Evolutionary conservation across 345 rosid genomes (phyloP).

Genomic region (Rhodamnia rubescens): DNA sequence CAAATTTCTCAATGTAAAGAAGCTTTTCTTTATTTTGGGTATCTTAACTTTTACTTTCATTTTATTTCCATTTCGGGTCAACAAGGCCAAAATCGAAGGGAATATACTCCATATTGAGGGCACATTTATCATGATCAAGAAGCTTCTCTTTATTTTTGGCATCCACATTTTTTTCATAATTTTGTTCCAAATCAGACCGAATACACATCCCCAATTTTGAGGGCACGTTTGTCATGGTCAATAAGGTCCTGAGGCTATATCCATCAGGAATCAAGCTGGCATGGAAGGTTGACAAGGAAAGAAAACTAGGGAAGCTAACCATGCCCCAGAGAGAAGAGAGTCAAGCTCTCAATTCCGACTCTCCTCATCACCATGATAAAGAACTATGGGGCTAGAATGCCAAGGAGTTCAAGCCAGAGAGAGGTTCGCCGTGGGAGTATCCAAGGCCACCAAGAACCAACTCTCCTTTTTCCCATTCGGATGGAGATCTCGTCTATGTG

Average conservation of each 20-base stretch:
- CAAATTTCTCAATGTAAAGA: too few relatives aligned
- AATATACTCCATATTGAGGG: too few relatives aligned
- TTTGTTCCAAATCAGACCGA: too few relatives aligned
- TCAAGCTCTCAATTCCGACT: neutral
- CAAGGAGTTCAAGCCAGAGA: constrained; percentile 5
- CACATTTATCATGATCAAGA: too few relatives aligned
- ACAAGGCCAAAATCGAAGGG: too few relatives aligned
- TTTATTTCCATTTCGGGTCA: too few relatives aligned
- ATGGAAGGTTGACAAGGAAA: neutral
- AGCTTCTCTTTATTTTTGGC: too few relatives aligned
- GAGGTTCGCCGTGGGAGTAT: constrained; percentile 4
- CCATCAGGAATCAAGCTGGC: neutral
- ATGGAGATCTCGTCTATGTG: neutral
- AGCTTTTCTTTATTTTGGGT: too few relatives aligned
- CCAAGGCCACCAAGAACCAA: neutral
- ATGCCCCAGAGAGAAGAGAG: constrained; percentile 2
- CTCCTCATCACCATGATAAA: constrained; percentile 1
- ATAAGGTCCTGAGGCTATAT: constrained; percentile 7
- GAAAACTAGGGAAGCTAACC: neutral
- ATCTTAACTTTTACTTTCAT: too few relatives aligned
- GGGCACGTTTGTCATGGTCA: neutral
- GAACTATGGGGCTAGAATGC: constrained; percentile 4
- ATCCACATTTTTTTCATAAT: too few relatives aligned
- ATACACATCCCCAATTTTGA: too few relatives aligned
- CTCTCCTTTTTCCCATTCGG: constrained; percentile 1